phyloP scores from a whole-genome alignment of 2,329 filamentous ascomycete species.

The Neobulgaria alba region DNA sequence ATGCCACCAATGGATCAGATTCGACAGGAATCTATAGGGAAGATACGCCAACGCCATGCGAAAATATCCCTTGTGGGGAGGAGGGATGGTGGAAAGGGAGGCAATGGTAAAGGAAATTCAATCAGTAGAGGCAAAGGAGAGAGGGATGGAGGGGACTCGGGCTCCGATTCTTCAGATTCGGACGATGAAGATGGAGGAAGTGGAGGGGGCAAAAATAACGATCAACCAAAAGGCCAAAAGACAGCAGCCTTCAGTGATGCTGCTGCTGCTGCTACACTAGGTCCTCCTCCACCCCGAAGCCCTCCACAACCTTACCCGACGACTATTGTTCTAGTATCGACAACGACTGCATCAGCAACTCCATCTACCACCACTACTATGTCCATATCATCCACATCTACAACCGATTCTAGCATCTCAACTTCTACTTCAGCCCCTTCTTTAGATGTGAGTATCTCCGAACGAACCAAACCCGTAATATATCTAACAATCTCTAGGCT shows the following conservation, averaged over 20 bases:
- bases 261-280: too few relatives aligned
- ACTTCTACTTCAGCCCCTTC: not conserved
- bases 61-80: not conserved
- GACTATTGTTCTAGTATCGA: not conserved
- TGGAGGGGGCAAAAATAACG: conserved; percentile 1
- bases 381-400: not conserved
- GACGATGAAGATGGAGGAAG: not conserved
- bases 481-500: conserved; percentile 9
- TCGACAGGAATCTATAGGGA: conserved; percentile 9
- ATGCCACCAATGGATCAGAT: conserved; percentile 26
- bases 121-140: conserved; percentile 67
- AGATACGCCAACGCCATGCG: conserved; percentile 9
- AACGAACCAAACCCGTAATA: conserved; percentile 1
- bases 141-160: conserved; percentile 71
- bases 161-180: conserved; percentile 49
- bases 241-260: not conserved
- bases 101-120: too few relatives aligned
- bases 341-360: not conserved
- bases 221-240: too few relatives aligned
- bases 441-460: not conserved
- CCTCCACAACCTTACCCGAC: not conserved
- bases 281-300: too few relatives aligned
- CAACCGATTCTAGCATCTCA: not conserved
- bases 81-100: not conserved
- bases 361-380: not conserved